Percentiles rank a stretch among this genome's conserved stretches.
Evolutionary conservation across 306 rosid species (phyloP).

Genomic region (Castanea sativa): DNA sequence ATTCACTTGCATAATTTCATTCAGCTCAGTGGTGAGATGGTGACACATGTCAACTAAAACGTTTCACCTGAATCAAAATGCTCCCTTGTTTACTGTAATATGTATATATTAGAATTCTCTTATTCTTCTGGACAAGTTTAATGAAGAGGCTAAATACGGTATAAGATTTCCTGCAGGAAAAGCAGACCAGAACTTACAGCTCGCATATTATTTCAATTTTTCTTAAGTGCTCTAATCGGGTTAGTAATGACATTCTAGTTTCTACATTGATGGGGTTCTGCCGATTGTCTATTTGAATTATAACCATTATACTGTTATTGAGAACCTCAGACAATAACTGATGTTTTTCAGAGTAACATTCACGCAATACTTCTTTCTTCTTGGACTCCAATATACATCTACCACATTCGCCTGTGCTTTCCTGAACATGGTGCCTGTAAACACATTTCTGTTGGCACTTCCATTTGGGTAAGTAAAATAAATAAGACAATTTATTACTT

Average conservation of each 20-base stretch:
- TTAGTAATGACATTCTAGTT: slow-evolving; percentile 24
- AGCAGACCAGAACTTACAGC: slow-evolving; percentile 42
- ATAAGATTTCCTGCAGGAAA: slow-evolving; percentile 47
- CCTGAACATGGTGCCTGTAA: slow-evolving; percentile 77
- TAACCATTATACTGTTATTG: not conserved
- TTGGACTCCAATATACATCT: slow-evolving; percentile 77
- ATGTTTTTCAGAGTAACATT: slow-evolving; percentile 58
- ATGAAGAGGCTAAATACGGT: not conserved
- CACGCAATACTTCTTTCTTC: slow-evolving; percentile 61
- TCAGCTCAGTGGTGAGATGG: not conserved
- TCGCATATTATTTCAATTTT: slow-evolving; percentile 48
- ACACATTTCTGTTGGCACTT: slow-evolving; percentile 72
- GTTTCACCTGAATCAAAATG: not conserved
- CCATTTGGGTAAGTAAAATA: slow-evolving; percentile 63
- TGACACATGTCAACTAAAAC: not conserved
- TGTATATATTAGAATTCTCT: not conserved
- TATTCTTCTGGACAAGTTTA: not conserved
- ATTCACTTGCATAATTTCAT: too few relatives aligned
- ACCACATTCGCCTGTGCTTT: slow-evolving; percentile 84
- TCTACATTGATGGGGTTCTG: not conserved
- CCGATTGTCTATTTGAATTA: not conserved
- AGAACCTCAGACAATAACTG: not conserved
- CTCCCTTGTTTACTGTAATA: not conserved
- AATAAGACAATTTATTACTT: not conserved
- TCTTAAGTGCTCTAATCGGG: slow-evolving; percentile 82